Conservation (phyloP, 2,329 filamentous ascomycete genomes). For the Herpotrichia juniperi region DNA sequence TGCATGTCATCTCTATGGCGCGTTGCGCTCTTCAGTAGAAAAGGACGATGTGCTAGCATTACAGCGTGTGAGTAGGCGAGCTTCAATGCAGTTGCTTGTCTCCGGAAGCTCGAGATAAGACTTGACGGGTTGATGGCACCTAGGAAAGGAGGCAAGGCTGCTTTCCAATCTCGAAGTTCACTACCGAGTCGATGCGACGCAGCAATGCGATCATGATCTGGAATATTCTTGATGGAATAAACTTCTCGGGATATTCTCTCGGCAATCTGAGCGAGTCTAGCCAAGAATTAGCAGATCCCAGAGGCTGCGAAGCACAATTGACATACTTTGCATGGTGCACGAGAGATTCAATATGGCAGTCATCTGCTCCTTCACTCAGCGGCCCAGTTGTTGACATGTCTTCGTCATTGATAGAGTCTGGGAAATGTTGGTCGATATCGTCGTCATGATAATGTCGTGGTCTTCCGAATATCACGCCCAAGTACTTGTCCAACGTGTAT, state of each 20-base stretch:
- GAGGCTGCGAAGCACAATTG: background rate
- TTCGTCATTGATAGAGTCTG: conserved; percentile 62
- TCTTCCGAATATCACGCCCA: conserved; percentile 65
- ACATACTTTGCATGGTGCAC: conserved; percentile 54
- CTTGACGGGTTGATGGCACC: conserved; percentile 53
- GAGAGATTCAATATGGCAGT: conserved; percentile 59
- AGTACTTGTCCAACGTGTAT: conserved; percentile 66
- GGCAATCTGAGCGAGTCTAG: conserved; percentile 34
- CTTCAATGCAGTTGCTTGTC: conserved; percentile 38
- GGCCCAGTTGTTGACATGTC: conserved; percentile 57
- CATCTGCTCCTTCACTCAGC: conserved; percentile 31
- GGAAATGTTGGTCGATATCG: conserved; percentile 67
- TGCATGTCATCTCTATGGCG: conserved; percentile 17
- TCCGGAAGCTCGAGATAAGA: conserved; percentile 52
- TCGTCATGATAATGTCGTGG: conserved; percentile 66
- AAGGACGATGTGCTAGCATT: conserved; percentile 42
- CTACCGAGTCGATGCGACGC: conserved; percentile 47
- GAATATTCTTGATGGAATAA: conserved; percentile 40
- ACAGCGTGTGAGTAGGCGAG: conserved; percentile 43
- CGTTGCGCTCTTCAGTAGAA: conserved; percentile 28
- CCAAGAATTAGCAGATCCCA: background rate
- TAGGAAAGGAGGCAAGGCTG: conserved; percentile 50
- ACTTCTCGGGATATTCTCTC: conserved; percentile 39
- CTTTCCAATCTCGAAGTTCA: conserved; percentile 43
- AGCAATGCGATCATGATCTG: conserved; percentile 43